phyloP scores from a whole-genome alignment of 176 grass and related monocot genomes.

The Otatea glauca region DNA sequence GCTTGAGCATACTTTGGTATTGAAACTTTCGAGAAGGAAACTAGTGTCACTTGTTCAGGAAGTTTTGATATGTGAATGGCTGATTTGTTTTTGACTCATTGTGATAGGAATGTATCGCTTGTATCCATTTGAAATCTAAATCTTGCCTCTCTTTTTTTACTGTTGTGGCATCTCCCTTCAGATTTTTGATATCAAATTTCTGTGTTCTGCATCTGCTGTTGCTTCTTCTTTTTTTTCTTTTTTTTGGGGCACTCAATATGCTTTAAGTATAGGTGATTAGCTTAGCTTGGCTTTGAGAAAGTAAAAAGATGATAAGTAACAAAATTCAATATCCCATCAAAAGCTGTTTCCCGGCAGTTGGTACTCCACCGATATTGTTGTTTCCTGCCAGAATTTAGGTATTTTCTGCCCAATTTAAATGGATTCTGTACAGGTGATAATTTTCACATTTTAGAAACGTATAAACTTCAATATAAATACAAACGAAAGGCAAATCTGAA shows the following conservation, averaged over 20 bases:
- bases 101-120: background rate
- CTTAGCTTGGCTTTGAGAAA: background rate
- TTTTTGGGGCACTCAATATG: background rate
- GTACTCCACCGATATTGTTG: background rate
- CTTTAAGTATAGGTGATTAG: background rate
- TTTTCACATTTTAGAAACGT: background rate
- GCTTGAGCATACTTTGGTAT: background rate
- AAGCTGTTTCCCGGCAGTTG: background rate
- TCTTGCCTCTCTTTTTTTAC: background rate
- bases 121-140: background rate
- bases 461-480: background rate
- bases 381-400: background rate
- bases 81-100: background rate
- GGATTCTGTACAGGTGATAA: background rate
- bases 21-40: background rate
- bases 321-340: background rate
- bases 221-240: too few relatives aligned
- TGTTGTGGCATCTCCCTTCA: background rate
- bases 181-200: background rate
- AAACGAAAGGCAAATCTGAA: background rate
- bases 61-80: background rate
- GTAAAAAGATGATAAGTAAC: background rate
- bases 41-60: background rate
- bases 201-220: constrained; percentile 13
- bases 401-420: background rate